Percentiles rank a stretch among this genome's conserved stretches.
phyloP scores from a whole-genome alignment of 2,329 filamentous ascomycete genomes.

The Metarhizium anisopliae region DNA sequence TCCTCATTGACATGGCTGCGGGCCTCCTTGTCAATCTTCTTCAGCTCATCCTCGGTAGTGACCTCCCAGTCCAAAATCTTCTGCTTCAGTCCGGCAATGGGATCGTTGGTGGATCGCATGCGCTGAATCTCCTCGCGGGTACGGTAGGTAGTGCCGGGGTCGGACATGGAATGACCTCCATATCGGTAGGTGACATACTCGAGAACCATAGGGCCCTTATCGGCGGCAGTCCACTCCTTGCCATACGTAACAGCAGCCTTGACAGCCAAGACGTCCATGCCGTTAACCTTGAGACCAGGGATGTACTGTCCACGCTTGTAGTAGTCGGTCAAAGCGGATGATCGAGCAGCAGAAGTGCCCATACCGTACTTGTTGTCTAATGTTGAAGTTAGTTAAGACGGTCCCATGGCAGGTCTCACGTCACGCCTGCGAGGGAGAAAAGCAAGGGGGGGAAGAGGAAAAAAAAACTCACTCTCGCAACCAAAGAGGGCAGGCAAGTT shows the following conservation, averaged over 20 bases:
- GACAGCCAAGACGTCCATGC: constrained; percentile 97
- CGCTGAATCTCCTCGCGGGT: constrained; percentile 99
- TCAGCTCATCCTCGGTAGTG: constrained; percentile 87
- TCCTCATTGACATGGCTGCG: constrained; percentile 78
- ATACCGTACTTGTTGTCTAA: constrained; percentile 99
- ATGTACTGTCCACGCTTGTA: constrained; percentile 99
- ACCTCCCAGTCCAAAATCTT: constrained; percentile 96
- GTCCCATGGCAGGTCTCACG: too few relatives aligned
- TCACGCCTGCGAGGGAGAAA: background rate
- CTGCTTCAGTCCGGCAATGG: constrained; percentile 95
- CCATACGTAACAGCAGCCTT: constrained; percentile 93
- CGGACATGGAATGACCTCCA: constrained; percentile 99
- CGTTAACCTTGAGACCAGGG: constrained; percentile 97
- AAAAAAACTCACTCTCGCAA: constrained; percentile 75
- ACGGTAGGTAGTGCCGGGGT: constrained; percentile 97
- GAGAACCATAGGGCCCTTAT: constrained; percentile 89
- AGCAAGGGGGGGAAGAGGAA: background rate
- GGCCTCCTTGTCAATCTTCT: constrained; percentile 90
- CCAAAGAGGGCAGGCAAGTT: constrained; percentile 91
- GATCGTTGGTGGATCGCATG: constrained; percentile 98
- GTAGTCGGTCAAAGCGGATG: constrained; percentile 95
- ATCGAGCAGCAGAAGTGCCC: constrained; percentile 91
- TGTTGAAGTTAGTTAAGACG: constrained; percentile 7
- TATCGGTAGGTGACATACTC: constrained; percentile 99
- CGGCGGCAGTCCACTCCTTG: constrained; percentile 74